Evolutionary conservation across 352 stramenopile genomes (phyloP).

Genomic region (Elongisporangium undulatum): DNA sequence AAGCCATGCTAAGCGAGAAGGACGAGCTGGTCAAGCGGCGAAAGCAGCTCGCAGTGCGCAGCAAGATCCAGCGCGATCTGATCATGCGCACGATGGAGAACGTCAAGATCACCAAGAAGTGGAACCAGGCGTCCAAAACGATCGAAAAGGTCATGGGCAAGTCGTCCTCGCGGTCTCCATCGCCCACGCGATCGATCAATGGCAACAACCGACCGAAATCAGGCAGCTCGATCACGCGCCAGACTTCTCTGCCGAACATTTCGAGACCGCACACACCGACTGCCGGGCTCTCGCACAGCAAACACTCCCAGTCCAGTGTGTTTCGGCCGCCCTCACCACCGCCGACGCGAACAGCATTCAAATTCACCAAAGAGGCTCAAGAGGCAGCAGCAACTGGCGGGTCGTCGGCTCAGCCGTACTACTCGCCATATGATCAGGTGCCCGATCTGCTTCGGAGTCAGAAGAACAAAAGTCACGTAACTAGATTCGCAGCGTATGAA

Average conservation of each 20-base stretch:
- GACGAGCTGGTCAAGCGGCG: conserved; percentile 75
- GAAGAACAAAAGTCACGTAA: conserved; percentile 23
- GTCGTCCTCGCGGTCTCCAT: conserved; percentile 31
- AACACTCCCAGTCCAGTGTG: conserved; percentile 29
- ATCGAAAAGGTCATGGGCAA: conserved; percentile 69
- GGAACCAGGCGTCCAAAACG: conserved; percentile 71
- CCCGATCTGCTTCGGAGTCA: conserved; percentile 42
- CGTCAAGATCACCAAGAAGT: conserved; percentile 88
- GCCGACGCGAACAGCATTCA: conserved; percentile 65
- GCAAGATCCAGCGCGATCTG: conserved; percentile 86
- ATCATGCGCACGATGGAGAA: conserved; percentile 89
- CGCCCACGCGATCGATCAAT: conserved; percentile 21
- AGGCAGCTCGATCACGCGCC: conserved; percentile 32
- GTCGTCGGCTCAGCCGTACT: conserved; percentile 43
- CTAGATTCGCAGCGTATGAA: neutral
- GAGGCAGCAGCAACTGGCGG: conserved; percentile 15
- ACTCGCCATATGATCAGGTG: conserved; percentile 65
- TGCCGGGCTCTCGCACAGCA: conserved; percentile 17
- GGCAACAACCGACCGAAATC: conserved; percentile 46
- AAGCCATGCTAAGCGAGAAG: conserved; percentile 80
- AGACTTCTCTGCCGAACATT: conserved; percentile 43
- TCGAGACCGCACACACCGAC: conserved; percentile 14
- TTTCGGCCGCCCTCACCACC: conserved; percentile 59
- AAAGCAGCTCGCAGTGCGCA: conserved; percentile 72
- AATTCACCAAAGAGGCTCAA: conserved; percentile 64